Evolutionary conservation across 371 early-diverging fungal species (phyloP).

Genomic region (Thermomucor indicae-seudaticae): DNA sequence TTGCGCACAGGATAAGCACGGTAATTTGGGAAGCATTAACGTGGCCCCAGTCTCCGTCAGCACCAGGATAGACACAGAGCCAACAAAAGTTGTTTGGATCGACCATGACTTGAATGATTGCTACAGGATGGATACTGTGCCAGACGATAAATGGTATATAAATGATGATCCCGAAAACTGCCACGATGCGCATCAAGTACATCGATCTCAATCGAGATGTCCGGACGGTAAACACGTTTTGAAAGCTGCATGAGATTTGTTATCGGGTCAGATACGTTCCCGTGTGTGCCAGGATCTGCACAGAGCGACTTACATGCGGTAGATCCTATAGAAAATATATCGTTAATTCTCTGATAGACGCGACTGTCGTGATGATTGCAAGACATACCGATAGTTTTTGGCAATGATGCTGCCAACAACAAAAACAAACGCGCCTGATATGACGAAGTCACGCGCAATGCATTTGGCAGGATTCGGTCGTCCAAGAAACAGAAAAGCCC

Average conservation of each 20-base stretch:
- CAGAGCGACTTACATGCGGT: slow-evolving; percentile 26
- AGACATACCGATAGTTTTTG: slow-evolving; percentile 35
- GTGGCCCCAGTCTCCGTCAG: slow-evolving; percentile 14
- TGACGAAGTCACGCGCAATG: slow-evolving; percentile 18
- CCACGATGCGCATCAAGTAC: slow-evolving; percentile 28
- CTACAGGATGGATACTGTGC: slow-evolving; percentile 19
- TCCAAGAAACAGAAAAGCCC: slow-evolving; percentile 13
- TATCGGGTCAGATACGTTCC: not conserved
- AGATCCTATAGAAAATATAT: slow-evolving; percentile 21
- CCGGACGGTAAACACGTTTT: slow-evolving; percentile 39
- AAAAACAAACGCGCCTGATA: slow-evolving; percentile 20
- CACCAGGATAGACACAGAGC: slow-evolving; percentile 25
- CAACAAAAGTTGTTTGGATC: slow-evolving; percentile 20
- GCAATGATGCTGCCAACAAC: slow-evolving; percentile 42
- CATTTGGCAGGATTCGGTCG: slow-evolving; percentile 23
- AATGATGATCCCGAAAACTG: slow-evolving; percentile 12
- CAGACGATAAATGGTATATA: slow-evolving; percentile 24
- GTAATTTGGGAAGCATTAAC: slow-evolving; percentile 17
- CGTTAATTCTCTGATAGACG: not conserved
- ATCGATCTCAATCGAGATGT: slow-evolving; percentile 29
- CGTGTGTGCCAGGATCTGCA: not conserved
- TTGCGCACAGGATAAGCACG: slow-evolving; percentile 15
- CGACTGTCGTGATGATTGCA: not conserved
- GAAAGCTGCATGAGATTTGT: slow-evolving; percentile 16
- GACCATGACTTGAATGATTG: slow-evolving; percentile 3